A percentile compares a stretch with the other conserved stretches of the same genome.
Conservation (phyloP, 495 filamentous ascomycete species). For the Podospora conica region DNA sequence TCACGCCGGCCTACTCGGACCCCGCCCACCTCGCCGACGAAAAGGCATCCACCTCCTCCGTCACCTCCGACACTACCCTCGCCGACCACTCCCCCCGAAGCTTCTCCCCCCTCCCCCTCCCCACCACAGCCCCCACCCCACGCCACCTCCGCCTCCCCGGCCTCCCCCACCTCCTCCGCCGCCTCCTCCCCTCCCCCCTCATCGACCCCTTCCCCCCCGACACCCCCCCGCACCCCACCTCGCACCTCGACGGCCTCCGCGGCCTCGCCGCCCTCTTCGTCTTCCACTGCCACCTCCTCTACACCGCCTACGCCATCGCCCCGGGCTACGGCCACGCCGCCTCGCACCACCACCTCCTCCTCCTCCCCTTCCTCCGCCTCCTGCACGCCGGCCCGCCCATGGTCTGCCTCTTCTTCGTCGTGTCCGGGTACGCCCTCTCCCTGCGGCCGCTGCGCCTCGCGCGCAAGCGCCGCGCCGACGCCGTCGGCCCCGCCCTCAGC, state of each 20-base stretch:
- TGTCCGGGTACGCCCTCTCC: conserved; percentile 65
- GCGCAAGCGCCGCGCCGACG: conserved; percentile 36
- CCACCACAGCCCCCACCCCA: neutral
- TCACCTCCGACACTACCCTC: conserved; percentile 20
- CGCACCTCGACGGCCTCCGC: conserved; percentile 54
- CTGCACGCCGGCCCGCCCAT: conserved; percentile 63
- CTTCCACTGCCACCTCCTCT: conserved; percentile 48
- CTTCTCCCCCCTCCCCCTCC: conserved; percentile 8
- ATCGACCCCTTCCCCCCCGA: neutral
- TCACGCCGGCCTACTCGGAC: neutral
- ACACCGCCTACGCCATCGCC: conserved; percentile 40
- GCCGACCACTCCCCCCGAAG: conserved; percentile 27
- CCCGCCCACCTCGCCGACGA: neutral
- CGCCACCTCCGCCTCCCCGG: conserved; percentile 19
- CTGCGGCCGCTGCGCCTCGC: conserved; percentile 57
- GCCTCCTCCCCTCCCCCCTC: conserved; percentile 28
- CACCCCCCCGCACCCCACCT: conserved; percentile 35
- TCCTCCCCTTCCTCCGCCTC: conserved; percentile 61
- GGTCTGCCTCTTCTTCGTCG: conserved; percentile 71
- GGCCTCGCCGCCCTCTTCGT: conserved; percentile 54
- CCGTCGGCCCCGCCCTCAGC: conserved; percentile 37
- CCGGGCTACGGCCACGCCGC: conserved; percentile 31
- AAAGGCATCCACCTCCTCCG: neutral
- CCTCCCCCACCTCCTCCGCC: conserved; percentile 33
- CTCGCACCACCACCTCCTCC: conserved; percentile 41